Evolutionary conservation across 306 rosid species (phyloP).

Genomic region (Castanospermum australe): DNA sequence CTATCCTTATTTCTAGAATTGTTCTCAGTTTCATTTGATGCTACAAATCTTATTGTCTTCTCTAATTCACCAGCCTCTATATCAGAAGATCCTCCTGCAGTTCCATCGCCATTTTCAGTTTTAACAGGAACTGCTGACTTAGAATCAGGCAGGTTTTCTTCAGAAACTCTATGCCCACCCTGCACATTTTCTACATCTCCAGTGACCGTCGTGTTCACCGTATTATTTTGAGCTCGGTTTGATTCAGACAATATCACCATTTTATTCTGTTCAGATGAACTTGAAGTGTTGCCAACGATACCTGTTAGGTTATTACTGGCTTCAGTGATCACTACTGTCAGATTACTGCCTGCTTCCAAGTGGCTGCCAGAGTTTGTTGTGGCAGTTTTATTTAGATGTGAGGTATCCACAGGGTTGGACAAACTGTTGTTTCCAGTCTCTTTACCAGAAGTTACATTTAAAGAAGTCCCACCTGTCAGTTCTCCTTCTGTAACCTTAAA

Average conservation of each 20-base stretch:
- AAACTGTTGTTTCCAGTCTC: constrained; percentile 23
- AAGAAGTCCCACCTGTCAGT: constrained; percentile 31
- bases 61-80: constrained; percentile 31
- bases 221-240: constrained; percentile 9
- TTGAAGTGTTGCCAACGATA: background rate
- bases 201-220: constrained; percentile 18
- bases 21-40: constrained; percentile 37
- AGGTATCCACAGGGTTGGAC: constrained; percentile 29
- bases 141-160: constrained; percentile 34
- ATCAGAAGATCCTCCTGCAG: constrained; percentile 37
- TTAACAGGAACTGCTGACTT: constrained; percentile 28
- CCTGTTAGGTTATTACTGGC: constrained; percentile 32
- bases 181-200: constrained; percentile 23
- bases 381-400: constrained; percentile 19
- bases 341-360: constrained; percentile 36
- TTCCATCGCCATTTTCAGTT: constrained; percentile 34
- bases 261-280: constrained; percentile 36
- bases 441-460: constrained; percentile 19
- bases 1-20: constrained; percentile 1
- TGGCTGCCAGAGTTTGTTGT: constrained; percentile 23
- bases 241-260: constrained; percentile 25
- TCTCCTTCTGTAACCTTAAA: constrained; percentile 35
- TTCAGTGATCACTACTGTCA: constrained; percentile 11
- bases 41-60: constrained; percentile 23
- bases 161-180: constrained; percentile 18